phyloP scores from a whole-genome alignment of 2,329 filamentous ascomycete genomes.

The Monilinia fructicola region DNA sequence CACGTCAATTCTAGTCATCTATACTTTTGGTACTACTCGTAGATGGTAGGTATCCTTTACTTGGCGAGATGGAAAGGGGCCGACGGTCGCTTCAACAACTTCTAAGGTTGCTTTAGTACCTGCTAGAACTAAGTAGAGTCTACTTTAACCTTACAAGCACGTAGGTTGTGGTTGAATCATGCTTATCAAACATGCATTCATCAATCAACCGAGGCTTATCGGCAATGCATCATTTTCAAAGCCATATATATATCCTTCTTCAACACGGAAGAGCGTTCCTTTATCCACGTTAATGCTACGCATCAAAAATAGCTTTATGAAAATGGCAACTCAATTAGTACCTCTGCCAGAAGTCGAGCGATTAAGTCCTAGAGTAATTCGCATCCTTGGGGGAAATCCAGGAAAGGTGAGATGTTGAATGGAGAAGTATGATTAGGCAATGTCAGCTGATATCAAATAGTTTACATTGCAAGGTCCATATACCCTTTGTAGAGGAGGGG shows the following conservation, averaged over 20 bases:
- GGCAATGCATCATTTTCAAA: conserved; percentile 14
- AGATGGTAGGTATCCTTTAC: background rate
- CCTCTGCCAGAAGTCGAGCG: conserved; percentile 69
- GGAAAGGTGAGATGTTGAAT: conserved; percentile 60
- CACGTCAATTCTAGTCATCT: background rate
- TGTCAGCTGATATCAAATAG: conserved; percentile 39
- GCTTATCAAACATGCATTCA: conserved; percentile 6
- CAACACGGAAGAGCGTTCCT: background rate
- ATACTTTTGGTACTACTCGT: background rate
- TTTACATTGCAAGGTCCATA: conserved; percentile 60
- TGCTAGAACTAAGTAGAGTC: background rate
- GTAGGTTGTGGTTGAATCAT: background rate
- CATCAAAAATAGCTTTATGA: conserved; percentile 23
- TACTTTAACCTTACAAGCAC: too few relatives aligned
- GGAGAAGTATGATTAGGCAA: background rate
- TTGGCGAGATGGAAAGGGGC: background rate
- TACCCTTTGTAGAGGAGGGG: background rate
- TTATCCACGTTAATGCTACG: conserved; percentile 2
- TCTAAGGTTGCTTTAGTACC: background rate
- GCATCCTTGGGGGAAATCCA: conserved; percentile 88
- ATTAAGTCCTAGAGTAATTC: conserved; percentile 73
- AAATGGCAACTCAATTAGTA: conserved; percentile 39
- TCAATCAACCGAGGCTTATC: conserved; percentile 20
- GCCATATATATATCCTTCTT: background rate
- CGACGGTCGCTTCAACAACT: background rate